These are phyloP conservation scores for Vitis rupestris DNA, from an alignment of 164 flowering plant genomes.

Conservation along the genomic window DNA sequence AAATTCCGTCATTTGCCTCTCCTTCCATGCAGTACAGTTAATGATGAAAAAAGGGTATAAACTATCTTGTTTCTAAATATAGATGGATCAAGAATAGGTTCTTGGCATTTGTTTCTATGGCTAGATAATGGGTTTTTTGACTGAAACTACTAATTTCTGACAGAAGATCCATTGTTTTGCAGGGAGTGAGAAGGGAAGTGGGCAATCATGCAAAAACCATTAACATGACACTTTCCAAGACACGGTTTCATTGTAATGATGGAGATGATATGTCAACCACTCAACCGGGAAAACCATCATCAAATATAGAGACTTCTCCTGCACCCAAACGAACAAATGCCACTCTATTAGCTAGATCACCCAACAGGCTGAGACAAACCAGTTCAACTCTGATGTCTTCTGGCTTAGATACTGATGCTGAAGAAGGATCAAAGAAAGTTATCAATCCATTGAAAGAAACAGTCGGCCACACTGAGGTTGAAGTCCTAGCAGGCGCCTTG, in stretches of 20 bases:
- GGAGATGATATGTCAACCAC: slow-evolving; percentile 19
- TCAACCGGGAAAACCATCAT: slow-evolving; percentile 17
- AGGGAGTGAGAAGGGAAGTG: slow-evolving; percentile 93
- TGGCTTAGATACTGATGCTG: slow-evolving; percentile 5
- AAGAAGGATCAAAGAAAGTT: slow-evolving; percentile 6
- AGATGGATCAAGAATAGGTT: too few species aligned
- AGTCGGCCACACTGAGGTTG: slow-evolving; percentile 74
- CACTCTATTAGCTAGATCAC: slow-evolving; percentile 15
- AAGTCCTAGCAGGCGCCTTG: slow-evolving; percentile 78
- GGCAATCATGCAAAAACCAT: slow-evolving; percentile 74
- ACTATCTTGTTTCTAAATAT: too few species aligned
- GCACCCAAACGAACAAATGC: slow-evolving; percentile 11
- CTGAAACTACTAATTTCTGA: neutral
- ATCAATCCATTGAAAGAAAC: slow-evolving; percentile 51
- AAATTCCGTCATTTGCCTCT: too few species aligned
- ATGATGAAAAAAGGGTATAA: too few species aligned
- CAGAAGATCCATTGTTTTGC: slow-evolving; percentile 14
- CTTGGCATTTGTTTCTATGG: too few species aligned
- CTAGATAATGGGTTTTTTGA: too few species aligned
- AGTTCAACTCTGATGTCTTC: neutral
- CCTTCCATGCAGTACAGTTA: too few species aligned
- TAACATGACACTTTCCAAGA: slow-evolving; percentile 34
- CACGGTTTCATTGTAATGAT: slow-evolving; percentile 8
- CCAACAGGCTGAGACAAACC: neutral
- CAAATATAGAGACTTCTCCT: slow-evolving; percentile 17